Base-by-base conservation (phyloP, 257 asterid genomes). In the Solanum medicagineum region DNA sequence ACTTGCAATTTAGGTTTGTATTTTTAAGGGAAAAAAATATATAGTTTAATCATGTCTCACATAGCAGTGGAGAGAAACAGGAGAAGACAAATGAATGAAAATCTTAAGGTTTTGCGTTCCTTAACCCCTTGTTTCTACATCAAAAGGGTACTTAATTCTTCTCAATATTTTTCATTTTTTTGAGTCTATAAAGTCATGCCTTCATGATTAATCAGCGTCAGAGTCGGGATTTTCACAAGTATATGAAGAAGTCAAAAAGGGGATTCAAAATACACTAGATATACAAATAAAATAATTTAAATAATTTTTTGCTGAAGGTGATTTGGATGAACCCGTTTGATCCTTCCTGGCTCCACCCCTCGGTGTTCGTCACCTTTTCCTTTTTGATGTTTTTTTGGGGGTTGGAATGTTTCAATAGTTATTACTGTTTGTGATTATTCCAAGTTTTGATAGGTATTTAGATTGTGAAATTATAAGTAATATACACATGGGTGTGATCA, bases 41-140 rank as follows among this genome's bases (percentile, higher is more conserved):
- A 36, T 4, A 36, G 42, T 36, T 36, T 7, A 9, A 69, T 36
- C 73, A 91, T 92, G 98, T 91, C 99, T 85, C 99, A 97, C 89
- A 94, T 97, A 40, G 94, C 98, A 1, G 98, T 97, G 60, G 99
- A 97, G 92, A 92, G 99, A 87, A 97, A 95, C 81, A 80, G 99
- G 22, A 93, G 99, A 84, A 91, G 95, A 79, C 98, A 93, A 86
- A 95, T 97, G 99, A 97, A 97, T 82, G 98, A 97, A 49, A 94
- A 95, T 88, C 98, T 97, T 90, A 94, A 94, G 91, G 95, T 94
- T 42, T 84, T 97, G 56, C 98, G 99, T 62, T 93, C 99, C 87
- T 83, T 97, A 82, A 97, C 98, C 60, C 99, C 99, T 17, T 91
- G 96, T 86, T 94, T 95, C 98, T 97, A 97, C 91, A 92, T 97